phyloP scores from a whole-genome alignment of 2,329 filamentous ascomycete species.

The Cladosporium sp. region DNA sequence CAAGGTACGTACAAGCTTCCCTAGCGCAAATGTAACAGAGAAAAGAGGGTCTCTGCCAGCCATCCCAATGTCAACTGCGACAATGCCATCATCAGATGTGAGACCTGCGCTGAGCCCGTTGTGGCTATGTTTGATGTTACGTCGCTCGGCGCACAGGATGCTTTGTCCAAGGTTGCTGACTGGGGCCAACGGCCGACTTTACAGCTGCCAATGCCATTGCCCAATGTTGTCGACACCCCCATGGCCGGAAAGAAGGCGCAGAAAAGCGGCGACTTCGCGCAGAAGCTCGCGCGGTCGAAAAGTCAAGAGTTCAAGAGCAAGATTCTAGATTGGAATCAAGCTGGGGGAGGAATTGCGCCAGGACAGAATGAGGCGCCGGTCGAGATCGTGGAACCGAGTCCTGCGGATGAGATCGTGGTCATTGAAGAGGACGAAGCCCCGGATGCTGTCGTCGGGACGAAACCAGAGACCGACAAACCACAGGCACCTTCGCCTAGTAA shows the following conservation, averaged over 20 bases:
- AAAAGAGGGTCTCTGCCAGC: conserved; percentile 5
- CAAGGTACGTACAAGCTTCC: conserved; percentile 12
- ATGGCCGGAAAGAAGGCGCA: conserved; percentile 24
- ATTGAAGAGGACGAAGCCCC: conserved; percentile 15
- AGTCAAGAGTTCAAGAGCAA: conserved; percentile 32
- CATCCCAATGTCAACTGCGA: conserved; percentile 8
- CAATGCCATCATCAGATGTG: conserved; percentile 12
- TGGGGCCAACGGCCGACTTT: conserved; percentile 18
- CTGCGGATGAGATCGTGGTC: conserved; percentile 22
- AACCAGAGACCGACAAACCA: conserved; percentile 11
- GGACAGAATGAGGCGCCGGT: conserved; percentile 15
- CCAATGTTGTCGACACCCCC: conserved; percentile 18
- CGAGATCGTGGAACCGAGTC: not conserved
- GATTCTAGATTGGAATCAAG: conserved; percentile 30
- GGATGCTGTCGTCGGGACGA: conserved; percentile 2
- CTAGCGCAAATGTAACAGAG: not conserved
- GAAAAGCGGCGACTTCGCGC: conserved; percentile 27
- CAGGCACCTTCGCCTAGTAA: not conserved
- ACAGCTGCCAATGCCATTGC: conserved; percentile 27
- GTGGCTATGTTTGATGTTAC: conserved; percentile 24
- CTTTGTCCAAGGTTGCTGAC: conserved; percentile 26
- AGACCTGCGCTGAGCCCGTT: conserved; percentile 8
- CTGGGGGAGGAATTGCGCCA: conserved; percentile 26
- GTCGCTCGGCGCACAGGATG: conserved; percentile 19
- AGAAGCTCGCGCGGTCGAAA: conserved; percentile 24